These are phyloP conservation scores for Colletotrichum salicis DNA, from an alignment of 2,329 filamentous ascomycete species.

Conservation along the genomic window DNA sequence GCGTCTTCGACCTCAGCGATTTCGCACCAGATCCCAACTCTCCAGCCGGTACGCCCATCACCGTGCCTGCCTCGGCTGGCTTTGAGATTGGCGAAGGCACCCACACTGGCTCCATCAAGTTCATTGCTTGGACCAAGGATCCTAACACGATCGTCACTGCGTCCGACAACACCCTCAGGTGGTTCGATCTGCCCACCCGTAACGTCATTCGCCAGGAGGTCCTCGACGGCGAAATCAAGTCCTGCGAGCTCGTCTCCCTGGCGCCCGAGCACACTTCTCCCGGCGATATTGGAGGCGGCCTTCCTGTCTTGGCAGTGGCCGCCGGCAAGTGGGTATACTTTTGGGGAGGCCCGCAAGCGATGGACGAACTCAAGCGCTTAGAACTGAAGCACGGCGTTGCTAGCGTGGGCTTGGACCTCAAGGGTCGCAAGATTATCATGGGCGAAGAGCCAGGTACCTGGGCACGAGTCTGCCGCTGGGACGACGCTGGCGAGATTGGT, in stretches of 20 bases:
- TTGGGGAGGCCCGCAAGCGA: conserved; percentile 81
- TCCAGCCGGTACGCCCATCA: conserved; percentile 49
- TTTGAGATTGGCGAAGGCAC: conserved; percentile 90
- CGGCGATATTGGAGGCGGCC: conserved; percentile 73
- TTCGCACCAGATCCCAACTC: conserved; percentile 52
- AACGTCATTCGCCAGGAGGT: conserved; percentile 79
- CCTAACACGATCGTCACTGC: conserved; percentile 91
- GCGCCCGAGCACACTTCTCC: conserved; percentile 67
- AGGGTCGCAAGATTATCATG: conserved; percentile 84
- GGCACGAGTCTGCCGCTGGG: conserved; percentile 94
- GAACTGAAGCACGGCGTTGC: conserved; percentile 86
- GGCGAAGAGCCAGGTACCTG: conserved; percentile 93
- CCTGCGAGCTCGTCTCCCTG: conserved; percentile 86
- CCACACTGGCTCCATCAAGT: conserved; percentile 91
- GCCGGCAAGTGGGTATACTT: conserved; percentile 96
- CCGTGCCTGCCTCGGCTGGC: conserved; percentile 69
- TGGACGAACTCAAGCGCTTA: conserved; percentile 79
- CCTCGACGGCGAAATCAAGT: conserved; percentile 87
- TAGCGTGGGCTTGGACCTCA: conserved; percentile 87
- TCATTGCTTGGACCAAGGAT: conserved; percentile 92
- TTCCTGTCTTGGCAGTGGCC: conserved; percentile 83
- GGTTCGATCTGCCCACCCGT: conserved; percentile 88
- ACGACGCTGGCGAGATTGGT: conserved; percentile 83
- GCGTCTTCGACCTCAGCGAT: conserved; percentile 87
- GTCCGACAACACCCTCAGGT: conserved; percentile 89